Conservation (phyloP, 2,329 filamentous ascomycete species). For the Penicillium paneum region DNA sequence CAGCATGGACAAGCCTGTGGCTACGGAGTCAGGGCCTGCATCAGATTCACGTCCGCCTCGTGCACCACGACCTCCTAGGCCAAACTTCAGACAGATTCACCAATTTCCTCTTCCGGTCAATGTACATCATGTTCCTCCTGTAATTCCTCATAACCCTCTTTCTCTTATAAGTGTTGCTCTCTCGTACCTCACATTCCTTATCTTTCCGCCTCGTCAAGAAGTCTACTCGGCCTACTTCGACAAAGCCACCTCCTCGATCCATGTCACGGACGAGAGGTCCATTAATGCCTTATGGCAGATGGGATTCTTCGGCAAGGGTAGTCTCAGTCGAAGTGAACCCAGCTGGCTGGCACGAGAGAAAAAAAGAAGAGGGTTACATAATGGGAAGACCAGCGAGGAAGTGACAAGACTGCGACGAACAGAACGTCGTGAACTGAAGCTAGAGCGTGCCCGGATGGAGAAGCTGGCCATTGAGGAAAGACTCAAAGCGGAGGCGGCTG, state of each 20-base stretch:
- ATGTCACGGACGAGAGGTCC: slow-evolving; percentile 72
- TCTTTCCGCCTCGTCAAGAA: slow-evolving; percentile 60
- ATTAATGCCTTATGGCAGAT: slow-evolving; percentile 88
- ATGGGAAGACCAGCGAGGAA: slow-evolving; percentile 74
- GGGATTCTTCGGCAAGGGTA: slow-evolving; percentile 96
- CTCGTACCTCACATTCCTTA: slow-evolving; percentile 69
- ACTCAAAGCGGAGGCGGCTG: slow-evolving; percentile 52
- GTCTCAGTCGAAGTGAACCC: slow-evolving; percentile 86
- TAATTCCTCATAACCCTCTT: slow-evolving; percentile 89
- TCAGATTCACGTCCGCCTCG: slow-evolving; percentile 23
- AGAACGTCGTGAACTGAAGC: slow-evolving; percentile 79
- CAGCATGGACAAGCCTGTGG: slow-evolving; percentile 15
- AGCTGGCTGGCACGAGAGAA: slow-evolving; percentile 86
- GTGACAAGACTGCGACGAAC: slow-evolving; percentile 71
- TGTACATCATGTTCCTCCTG: slow-evolving; percentile 77
- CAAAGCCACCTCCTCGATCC: slow-evolving; percentile 74
- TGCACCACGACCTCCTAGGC: slow-evolving; percentile 34
- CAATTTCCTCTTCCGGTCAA: slow-evolving; percentile 74
- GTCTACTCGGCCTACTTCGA: slow-evolving; percentile 76
- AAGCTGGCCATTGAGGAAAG: slow-evolving; percentile 77
- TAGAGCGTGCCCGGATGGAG: slow-evolving; percentile 85
- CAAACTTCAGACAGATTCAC: slow-evolving; percentile 73
- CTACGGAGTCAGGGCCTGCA: slow-evolving; percentile 16
- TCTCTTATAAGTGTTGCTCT: slow-evolving; percentile 79
- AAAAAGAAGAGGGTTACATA: slow-evolving; percentile 63